phyloP scores from a whole-genome alignment of 2,329 filamentous ascomycete genomes.

The Fusarium falciforme region DNA sequence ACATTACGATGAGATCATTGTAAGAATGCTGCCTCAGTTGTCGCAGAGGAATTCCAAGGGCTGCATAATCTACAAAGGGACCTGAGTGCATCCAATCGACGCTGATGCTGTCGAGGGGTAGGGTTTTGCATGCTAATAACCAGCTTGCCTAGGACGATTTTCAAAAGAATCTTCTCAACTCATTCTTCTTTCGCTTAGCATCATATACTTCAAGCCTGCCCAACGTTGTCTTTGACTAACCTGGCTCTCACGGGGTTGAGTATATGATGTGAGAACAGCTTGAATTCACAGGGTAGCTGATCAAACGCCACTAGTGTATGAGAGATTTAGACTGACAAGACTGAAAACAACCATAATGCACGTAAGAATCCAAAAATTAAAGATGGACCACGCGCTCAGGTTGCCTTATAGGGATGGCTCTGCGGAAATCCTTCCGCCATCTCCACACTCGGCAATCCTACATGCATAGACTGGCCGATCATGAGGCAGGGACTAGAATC shows the following conservation, averaged over 20 bases:
- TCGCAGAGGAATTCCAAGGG: neutral
- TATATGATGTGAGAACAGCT: too few species aligned
- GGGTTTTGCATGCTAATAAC: neutral
- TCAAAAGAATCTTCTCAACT: too few species aligned
- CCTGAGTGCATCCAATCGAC: neutral
- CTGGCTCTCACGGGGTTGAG: too few species aligned
- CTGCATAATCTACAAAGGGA: neutral
- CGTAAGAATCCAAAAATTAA: too few species aligned
- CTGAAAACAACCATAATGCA: too few species aligned
- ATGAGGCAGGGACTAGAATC: neutral
- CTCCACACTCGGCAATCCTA: neutral
- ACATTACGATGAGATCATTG: neutral
- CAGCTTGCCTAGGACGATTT: neutral
- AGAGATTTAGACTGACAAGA: too few species aligned
- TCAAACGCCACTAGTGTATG: too few species aligned
- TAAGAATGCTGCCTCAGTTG: neutral
- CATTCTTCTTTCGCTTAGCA: too few species aligned
- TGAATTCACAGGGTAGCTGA: too few species aligned
- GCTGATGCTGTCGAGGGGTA: neutral
- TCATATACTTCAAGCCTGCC: too few species aligned
- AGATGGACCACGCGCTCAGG: neutral
- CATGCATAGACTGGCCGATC: neutral
- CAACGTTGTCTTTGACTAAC: too few species aligned
- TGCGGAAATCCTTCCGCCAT: neutral
- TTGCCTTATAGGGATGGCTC: neutral